Base-by-base conservation (phyloP, 371 early-diverging fungal species). In the Lichtheimia corymbifera region DNA sequence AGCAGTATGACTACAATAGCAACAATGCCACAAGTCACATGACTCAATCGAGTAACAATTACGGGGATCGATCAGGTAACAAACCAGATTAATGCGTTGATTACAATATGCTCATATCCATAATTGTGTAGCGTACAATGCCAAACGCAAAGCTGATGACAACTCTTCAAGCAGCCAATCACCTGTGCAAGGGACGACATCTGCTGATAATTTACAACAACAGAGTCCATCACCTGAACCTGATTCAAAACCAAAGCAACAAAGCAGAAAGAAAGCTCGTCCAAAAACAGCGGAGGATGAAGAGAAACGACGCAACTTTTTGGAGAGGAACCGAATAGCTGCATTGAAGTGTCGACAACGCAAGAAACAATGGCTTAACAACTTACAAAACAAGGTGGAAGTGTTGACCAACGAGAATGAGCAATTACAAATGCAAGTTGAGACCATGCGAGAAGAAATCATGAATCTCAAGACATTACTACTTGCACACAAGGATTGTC, bases 281-380 rank as follows among this genome's bases (percentile, higher is more conserved):
- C 24, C 17, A 41, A 76, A 77, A 20, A 65, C 75, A 60, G 66
- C 73, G 5, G 65, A 68, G 44, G 85, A 82, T 13, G 88, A 87
- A 22, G 90, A 89, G 54, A 91, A 89, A 63, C 82, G 92, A 45
- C 77, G 77, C 58, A 90, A 87, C 72, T 92, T 93, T 72, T 73
- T 93, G 67, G 94, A 93, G 69, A 83, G 94, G 55, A 93, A 93
- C 71, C 83, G 94, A 58, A 84, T 87, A 73, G 95, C 95, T n/a
- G 95, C 95, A 2, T 82, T 92, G 5, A 93, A 93, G 64, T 94
- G 95, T 68, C 87, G 95, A 30, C 93, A 91, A 72, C 91, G 93
- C 70, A 94, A 94, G 76, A 93, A 93, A 70, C 88, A 91, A 65
- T 91, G 91, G 88, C 75, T 93, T 27, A 82, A 83, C 50, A 85